Base-by-base conservation (phyloP, 192 early-diverging fungal genomes). In the Haplosporangium gracile region DNA sequence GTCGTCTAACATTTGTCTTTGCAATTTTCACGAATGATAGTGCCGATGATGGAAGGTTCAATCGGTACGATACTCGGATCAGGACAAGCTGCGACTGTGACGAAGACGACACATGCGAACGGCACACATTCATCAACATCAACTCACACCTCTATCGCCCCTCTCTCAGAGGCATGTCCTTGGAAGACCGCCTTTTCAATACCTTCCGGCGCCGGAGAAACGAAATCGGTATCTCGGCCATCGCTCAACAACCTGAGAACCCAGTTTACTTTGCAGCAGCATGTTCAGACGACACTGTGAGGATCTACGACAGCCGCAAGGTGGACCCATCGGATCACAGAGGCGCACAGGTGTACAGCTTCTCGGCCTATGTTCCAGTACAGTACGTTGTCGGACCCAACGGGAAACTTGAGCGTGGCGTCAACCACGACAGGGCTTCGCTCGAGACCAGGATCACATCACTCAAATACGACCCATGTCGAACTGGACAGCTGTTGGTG, bases 181-280 rank as follows among this genome's bases (percentile, higher is more conserved):
- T 26, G 2, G 34, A 57, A 2, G 74, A 49, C 70, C 83, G 83
- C 0, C 36, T 76, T 29, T 57, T 76, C 29, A 40, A 36, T 7
- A 29, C 78, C 1, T 80, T 81, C 26, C 53, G 40, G 26, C 71
- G 57, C 1, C 71, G 70, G 34, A 70, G 70, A 6, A 13, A 63
- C 53, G 76, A 76, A n/a, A 60, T 83, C 34, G 80, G 89, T 11
- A 51, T 89, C 38, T 88, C 89, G 2, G 89, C 90, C n/a, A 90
- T 92, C 18, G 78, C 87, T 11, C 87, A 92, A 11, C 72, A 89
- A 43, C 91, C 91, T 4, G 80, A 89, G 34, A 72, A 81, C 34
- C 88, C 88, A 18, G 72, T 77, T 0, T 91, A 91, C 80, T 74
- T 92, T 43, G 90, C 90, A 5, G 83, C 91, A 65, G 91, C 86